Conservation (phyloP, 495 filamentous ascomycete species). For the Penicillium riverlandense region DNA sequence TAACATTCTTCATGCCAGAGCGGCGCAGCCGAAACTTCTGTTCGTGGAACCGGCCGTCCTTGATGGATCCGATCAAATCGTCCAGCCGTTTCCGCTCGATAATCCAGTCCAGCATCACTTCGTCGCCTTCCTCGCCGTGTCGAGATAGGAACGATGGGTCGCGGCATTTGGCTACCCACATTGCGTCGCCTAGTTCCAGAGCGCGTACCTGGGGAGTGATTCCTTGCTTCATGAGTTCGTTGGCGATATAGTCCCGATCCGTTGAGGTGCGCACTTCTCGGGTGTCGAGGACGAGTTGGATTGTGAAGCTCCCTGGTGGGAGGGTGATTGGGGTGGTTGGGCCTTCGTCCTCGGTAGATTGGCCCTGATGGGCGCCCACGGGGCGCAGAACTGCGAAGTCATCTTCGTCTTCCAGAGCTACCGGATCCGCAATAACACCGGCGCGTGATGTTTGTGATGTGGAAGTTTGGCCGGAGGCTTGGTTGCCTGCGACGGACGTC, state of each 20-base stretch:
- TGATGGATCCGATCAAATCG: slow-evolving; percentile 72
- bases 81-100: slow-evolving; percentile 79
- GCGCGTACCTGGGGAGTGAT: slow-evolving; percentile 57
- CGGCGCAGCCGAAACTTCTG: slow-evolving; percentile 75
- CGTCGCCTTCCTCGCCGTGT: slow-evolving; percentile 59
- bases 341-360: slow-evolving; percentile 1
- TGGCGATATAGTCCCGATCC: slow-evolving; percentile 72
- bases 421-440: background rate
- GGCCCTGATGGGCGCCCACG: background rate
- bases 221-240: slow-evolving; percentile 61
- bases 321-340: slow-evolving; percentile 48
- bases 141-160: slow-evolving; percentile 48
- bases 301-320: slow-evolving; percentile 57
- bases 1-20: slow-evolving; percentile 65
- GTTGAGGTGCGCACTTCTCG: slow-evolving; percentile 72
- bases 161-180: slow-evolving; percentile 73
- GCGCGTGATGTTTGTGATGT: background rate
- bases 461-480: background rate
- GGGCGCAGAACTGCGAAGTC: background rate
- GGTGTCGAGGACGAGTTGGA: slow-evolving; percentile 67
- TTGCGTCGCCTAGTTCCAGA: slow-evolving; percentile 67
- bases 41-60: slow-evolving; percentile 77
- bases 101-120: slow-evolving; percentile 72
- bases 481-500: slow-evolving; percentile 6
- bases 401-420: background rate